Conservation (phyloP, 2,329 filamentous ascomycete genomes). For the Penicillium sp. region DNA sequence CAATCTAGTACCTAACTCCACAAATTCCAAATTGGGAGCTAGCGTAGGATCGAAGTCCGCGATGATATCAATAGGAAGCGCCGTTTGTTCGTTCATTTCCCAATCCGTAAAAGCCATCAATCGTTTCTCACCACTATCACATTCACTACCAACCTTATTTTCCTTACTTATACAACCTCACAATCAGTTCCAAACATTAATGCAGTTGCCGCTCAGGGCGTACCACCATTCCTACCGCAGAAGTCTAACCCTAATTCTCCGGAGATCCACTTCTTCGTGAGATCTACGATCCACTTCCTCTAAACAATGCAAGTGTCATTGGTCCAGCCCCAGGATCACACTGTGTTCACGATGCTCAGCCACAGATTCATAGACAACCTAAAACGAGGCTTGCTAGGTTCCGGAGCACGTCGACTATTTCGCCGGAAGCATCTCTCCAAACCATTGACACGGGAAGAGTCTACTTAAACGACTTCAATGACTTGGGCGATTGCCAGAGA, state of each 20-base stretch:
- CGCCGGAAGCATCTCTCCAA: background rate
- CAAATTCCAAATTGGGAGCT: background rate
- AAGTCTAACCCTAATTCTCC: background rate
- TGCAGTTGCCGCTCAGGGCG: background rate
- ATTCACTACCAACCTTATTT: background rate
- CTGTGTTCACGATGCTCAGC: too few species aligned
- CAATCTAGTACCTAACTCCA: too few species aligned
- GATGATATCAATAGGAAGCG: constrained; percentile 10
- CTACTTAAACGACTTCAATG: too few species aligned
- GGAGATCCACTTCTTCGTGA: background rate
- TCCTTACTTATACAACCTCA: too few species aligned
- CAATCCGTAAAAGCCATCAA: constrained; percentile 6
- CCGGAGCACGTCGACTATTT: constrained; percentile 3
- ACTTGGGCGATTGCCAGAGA: too few species aligned
- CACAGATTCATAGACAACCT: background rate
- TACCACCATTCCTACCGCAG: background rate
- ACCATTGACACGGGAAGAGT: background rate
- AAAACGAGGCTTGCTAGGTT: background rate
- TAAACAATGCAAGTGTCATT: constrained; percentile 5
- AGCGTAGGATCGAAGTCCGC: background rate
- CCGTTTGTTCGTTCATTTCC: background rate
- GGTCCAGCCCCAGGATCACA: background rate
- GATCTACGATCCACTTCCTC: background rate
- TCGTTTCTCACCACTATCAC: background rate
- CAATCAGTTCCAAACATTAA: too few species aligned